Conservation (phyloP, 345 rosid species). For the Gynandropsis gynandra region DNA sequence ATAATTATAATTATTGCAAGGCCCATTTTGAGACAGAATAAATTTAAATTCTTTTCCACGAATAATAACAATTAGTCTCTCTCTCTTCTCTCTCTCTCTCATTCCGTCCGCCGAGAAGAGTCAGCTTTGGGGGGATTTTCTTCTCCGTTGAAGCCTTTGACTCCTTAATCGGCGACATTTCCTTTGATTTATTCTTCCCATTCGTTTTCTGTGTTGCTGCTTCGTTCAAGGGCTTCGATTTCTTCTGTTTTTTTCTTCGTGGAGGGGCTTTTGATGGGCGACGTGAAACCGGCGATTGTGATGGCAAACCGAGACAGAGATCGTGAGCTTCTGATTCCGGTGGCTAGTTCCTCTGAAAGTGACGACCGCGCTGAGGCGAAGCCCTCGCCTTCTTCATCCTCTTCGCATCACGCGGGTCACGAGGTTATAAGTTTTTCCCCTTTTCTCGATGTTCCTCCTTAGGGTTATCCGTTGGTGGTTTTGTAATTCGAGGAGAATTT, state of each 20-base stretch:
- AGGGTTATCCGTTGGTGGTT: background rate
- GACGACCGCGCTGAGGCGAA: slow-evolving; percentile 40
- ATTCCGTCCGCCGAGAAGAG: background rate
- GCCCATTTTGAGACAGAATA: background rate
- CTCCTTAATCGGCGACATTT: slow-evolving; percentile 6
- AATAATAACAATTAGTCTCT: too few relatives aligned
- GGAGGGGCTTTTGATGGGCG: background rate
- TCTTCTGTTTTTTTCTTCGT: background rate
- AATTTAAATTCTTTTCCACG: too few relatives aligned
- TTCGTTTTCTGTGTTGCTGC: background rate
- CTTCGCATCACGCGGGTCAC: background rate
- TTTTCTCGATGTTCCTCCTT: background rate
- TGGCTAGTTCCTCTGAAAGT: slow-evolving; percentile 39
- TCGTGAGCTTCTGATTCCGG: slow-evolving; percentile 91
- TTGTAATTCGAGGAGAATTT: background rate
- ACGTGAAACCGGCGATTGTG: slow-evolving; percentile 54
- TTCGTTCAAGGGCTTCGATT: background rate
- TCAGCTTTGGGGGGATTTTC: background rate
- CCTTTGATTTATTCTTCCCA: background rate
- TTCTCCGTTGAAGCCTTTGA: background rate
- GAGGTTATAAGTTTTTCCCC: background rate
- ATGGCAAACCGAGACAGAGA: slow-evolving; percentile 60
- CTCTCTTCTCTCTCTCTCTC: background rate
- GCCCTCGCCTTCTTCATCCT: slow-evolving; percentile 45
- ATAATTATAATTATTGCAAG: background rate